Evolutionary conservation across 371 early-diverging fungal genomes (phyloP), one percentile per base, ranked within the genome.

Genomic region (Mucor piriformis): DNA sequence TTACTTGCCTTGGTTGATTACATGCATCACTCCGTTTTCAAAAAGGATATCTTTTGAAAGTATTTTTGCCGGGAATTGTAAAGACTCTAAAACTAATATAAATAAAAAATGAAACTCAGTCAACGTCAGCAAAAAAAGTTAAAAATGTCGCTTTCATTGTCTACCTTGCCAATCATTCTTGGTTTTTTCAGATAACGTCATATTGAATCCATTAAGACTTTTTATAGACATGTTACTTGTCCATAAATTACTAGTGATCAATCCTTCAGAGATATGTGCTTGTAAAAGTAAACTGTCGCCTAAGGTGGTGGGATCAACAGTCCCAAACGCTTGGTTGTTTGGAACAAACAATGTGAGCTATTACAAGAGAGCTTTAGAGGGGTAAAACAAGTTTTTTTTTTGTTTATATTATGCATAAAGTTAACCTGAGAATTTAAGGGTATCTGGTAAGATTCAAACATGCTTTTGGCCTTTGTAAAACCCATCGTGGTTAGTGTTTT

Each of bases 11-110:
- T 62, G 58, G 61, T 75, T 70, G 53, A 80, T 80, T 12, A 68
- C 20, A 42, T 77, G 76, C 33, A 77, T 67, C 23, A 80, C 70
- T 18, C 77, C 77, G 47, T 73, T 75, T 50, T 72, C 53, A 15
- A 60, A 55, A n/a, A 77, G 24, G 18, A 80, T 56, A 24, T 75
- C 63, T 18, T 66, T 64, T 12, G 59, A 25, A 11, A 69, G 67
- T n/a, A 80, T 50, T 3, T 50, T 66, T 12, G 72, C 66, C 11
- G 61, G 54, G 48, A 67, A 62, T 34, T 70, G 61, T 27, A 67
- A 61, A 50, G 44, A 12, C 24, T 54, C 24, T 21, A 18, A 18
- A 11, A 12, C 27, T 21, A 8, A 29, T 8, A 29, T 29, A 8
- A 4, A 29, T 4, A 29, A 29, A 29, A 29, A 29, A 29, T 29